phyloP scores from a whole-genome alignment of 257 asterid species.

The Scutellaria minor region DNA sequence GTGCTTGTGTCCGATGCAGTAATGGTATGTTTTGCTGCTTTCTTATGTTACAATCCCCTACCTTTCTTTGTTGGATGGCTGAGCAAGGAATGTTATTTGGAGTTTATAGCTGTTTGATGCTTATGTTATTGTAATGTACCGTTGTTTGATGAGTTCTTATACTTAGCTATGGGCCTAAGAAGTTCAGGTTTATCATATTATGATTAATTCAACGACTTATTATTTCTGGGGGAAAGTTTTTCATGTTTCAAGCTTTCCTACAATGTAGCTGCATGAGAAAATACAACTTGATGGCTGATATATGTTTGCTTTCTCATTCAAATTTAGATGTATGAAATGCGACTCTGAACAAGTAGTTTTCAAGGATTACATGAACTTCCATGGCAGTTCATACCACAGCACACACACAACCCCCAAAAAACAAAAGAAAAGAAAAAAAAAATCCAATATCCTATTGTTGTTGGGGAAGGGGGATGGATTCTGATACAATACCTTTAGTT shows the following conservation, averaged over 20 bases:
- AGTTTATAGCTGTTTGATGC: conserved; percentile 23
- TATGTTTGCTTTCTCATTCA: neutral
- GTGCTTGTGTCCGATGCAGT: conserved; percentile 98
- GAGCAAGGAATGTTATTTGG: conserved; percentile 37
- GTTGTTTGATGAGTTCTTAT: conserved; percentile 25
- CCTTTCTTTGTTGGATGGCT: conserved; percentile 48
- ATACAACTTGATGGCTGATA: conserved; percentile 13
- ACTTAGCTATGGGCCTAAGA: conserved; percentile 13
- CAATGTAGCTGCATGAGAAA: conserved; percentile 19
- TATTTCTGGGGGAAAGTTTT: conserved; percentile 12
- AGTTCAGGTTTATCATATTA: conserved; percentile 29
- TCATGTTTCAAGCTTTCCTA: conserved; percentile 23
- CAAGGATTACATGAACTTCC: conserved; percentile 12
- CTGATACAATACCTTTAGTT: neutral
- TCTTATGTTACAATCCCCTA: conserved; percentile 48
- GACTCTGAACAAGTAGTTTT: conserved; percentile 1
- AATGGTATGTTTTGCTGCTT: conserved; percentile 82
- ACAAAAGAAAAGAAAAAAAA: neutral
- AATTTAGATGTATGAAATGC: conserved; percentile 19
- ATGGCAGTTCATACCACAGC: conserved; percentile 12
- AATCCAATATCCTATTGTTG: neutral
- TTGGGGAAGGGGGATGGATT: neutral
- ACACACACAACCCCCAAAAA: neutral
- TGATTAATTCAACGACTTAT: conserved; percentile 12
- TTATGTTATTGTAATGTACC: neutral